Conservation (phyloP, 2,329 filamentous ascomycete species). For the Paradendryphiella salina region DNA sequence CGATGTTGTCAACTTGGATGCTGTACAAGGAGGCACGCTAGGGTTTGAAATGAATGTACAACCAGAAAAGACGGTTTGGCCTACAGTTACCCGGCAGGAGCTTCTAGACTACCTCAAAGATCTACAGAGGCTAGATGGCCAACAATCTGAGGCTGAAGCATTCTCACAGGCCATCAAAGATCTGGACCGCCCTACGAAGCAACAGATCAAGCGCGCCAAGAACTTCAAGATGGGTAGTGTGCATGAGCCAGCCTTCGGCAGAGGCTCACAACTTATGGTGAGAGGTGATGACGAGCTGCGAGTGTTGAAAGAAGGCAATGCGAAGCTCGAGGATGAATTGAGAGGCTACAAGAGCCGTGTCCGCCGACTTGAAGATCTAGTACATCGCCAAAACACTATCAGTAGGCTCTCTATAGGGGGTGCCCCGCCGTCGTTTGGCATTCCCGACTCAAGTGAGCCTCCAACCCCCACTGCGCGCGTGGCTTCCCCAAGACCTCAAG, state of each 20-base stretch:
- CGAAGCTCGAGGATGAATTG: conserved; percentile 64
- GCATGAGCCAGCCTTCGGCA: conserved; percentile 85
- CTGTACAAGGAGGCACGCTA: conserved; percentile 68
- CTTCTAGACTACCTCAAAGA: conserved; percentile 72
- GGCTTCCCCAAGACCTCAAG: conserved; percentile 43
- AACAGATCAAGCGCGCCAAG: conserved; percentile 83
- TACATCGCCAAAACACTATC: conserved; percentile 76
- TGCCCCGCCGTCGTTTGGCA: conserved; percentile 45
- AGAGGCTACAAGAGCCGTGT: conserved; percentile 91
- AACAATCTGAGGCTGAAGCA: conserved; percentile 69
- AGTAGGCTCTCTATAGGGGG: conserved; percentile 58
- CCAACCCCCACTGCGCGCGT: conserved; percentile 44
- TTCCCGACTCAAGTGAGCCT: conserved; percentile 41
- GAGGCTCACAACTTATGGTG: conserved; percentile 75
- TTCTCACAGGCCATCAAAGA: conserved; percentile 77
- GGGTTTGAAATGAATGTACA: conserved; percentile 84
- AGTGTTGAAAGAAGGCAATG: conserved; percentile 55
- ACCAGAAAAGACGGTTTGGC: conserved; percentile 80
- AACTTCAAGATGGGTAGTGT: conserved; percentile 97
- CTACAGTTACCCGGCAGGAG: conserved; percentile 72
- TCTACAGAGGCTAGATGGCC: conserved; percentile 66
- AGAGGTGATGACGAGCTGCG: conserved; percentile 83
- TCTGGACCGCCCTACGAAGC: conserved; percentile 77
- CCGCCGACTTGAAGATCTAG: conserved; percentile 84
- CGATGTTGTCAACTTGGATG: conserved; percentile 69